Conservation (phyloP, 257 asterid genomes). For the Craterostigma plantagineum region DNA sequence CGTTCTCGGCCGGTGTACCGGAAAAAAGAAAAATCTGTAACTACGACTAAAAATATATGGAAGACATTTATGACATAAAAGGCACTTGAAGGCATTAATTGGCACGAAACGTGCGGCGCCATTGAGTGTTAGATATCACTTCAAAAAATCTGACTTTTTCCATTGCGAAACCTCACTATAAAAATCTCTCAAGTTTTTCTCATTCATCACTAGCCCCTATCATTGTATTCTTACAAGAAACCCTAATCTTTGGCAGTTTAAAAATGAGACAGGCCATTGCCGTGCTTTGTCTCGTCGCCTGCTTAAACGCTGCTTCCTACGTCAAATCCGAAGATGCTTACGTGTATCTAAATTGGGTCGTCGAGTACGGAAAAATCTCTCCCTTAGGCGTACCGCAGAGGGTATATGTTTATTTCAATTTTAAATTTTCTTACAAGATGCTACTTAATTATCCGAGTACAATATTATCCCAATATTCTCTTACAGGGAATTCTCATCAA, state of each 20-base stretch:
- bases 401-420: constrained; percentile 15
- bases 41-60: too few species aligned
- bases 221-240: background rate
- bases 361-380: constrained; percentile 38
- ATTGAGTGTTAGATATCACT: constrained; percentile 25
- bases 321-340: constrained; percentile 49
- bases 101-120: constrained; percentile 45
- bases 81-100: constrained; percentile 15
- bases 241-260: background rate
- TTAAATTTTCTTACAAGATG: background rate
- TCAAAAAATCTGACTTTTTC: constrained; percentile 18
- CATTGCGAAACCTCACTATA: constrained; percentile 9
- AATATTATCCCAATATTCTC: background rate
- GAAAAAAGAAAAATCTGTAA: too few species aligned
- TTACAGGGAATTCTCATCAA: constrained; percentile 68
- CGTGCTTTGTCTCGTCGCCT: constrained; percentile 15
- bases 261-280: constrained; percentile 23
- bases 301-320: background rate
- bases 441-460: background rate
- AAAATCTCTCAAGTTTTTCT: background rate
- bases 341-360: constrained; percentile 29
- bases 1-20: too few species aligned
- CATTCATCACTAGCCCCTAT: background rate
- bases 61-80: too few species aligned
- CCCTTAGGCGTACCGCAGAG: constrained; percentile 59